Evolutionary conservation across 2,329 filamentous ascomycete genomes (phyloP), one percentile per base, ranked within the genome.

Genomic region (Scedosporium minutisporum): DNA sequence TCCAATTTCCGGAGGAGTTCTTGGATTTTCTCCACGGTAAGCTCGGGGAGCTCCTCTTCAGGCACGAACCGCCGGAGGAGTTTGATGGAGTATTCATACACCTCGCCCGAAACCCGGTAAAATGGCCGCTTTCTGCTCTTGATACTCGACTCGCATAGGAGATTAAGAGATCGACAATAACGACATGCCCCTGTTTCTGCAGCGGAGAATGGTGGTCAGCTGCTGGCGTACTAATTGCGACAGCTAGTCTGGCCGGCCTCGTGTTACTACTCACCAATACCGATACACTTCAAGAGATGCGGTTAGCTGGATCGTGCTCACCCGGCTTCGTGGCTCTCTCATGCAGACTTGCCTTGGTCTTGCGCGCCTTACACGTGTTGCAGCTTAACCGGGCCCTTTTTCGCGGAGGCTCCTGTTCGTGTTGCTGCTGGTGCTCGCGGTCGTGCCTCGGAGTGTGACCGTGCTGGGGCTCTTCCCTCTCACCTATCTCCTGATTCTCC

Each of bases 321-420:
- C 14, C 57, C 21, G 55, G 38, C 16, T 27, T 38, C 21, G 21
- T 57, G 21, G 33, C 33, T 41, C 27, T 29, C 27, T 58, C 25
- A 38, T 18, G 33, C 2, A 10, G 18, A 23, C 58, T 51, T 23
- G 21, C 58, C 58, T 51, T 60, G 18, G 58, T 60, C 44, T 60
- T 60, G 21, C 58, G 58, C 7, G 58, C 58, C 42, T 60, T 60
- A 16, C 58, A 60, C n/a, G 58, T 60, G 58, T 51, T 60, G 38
- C 58, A 60, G n/a, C 58, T 60, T 38, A 60, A 51, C 7, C 58
- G 42, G 25, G 58, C 58, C 44, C 58, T 60, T 18, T 60, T 60
- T 12, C 58, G 18, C 21, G 58, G 58, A 29, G 42, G 21, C 23
- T 60, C 57, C 18, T 44, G 57, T 16, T 42, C 57, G 9, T 18